Evolutionary conservation across 2,329 filamentous ascomycete genomes (phyloP), one percentile per base, ranked within the genome.

Genomic region (Leptosphaerulina australis): DNA sequence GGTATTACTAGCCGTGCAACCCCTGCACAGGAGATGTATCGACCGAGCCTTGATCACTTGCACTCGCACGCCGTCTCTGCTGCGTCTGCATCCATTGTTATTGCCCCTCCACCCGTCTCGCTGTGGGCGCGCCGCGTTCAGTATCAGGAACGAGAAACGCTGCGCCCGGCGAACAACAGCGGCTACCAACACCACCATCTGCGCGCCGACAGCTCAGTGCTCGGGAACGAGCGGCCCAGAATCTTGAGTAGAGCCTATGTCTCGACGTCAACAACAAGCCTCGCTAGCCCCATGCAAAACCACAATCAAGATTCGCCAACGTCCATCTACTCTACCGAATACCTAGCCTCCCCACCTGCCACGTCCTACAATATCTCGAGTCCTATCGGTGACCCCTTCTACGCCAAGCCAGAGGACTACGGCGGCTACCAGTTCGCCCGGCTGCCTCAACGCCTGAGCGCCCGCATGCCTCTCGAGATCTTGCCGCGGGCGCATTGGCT

Each of bases 401-500:
- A 54, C 48, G 40, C 58, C 25, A 57, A 55, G 34, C 38, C 59
- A n/a, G 53, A 59, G 31, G 54, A 63, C 52, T 58, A 59, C 55
- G 58, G 53, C 31, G 47, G 53, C 28, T 53, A 53, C 56, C 50
- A 35, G 12, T 44, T 53, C 38, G 49, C 38, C 26, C 47, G 34
- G 35, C 53, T 56, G 41, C 57, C 61, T 20, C 45, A 49, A 44
- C 60, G 62, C 35, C 52, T 62, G 54, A 54, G 55, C 58, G 58
- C 60, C 45, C 56, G 46, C 53, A 68, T 69, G 67, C 59, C 60
- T 55, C 57, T 64, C 54, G 65, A 71, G 35, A 56, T 59, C 44
- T 55, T 58, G 45, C 59, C 62, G 47, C 58, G 64, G 31, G 63
- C 67, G 47, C 67, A 68, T 48, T 71, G 68, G 69, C 67, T 71